Evolutionary conservation across 331 rosid genomes (phyloP).

Genomic region (Saraca asoca): DNA sequence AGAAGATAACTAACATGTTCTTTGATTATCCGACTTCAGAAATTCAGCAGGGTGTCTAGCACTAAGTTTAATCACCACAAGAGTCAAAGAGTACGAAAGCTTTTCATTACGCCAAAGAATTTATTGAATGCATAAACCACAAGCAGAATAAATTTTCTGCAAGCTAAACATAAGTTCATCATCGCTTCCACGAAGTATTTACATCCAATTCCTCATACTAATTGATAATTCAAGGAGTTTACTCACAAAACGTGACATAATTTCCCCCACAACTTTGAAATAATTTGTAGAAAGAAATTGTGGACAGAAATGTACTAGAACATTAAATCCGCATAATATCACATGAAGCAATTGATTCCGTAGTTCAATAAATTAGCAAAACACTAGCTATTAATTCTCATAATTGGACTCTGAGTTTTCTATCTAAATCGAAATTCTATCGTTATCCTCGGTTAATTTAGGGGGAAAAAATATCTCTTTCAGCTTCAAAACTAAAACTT

Average conservation of each 20-base stretch:
- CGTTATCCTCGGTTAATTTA: constrained; percentile 18
- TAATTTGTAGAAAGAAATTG: too few relatives aligned
- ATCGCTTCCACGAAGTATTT: background rate
- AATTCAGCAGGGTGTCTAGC: background rate
- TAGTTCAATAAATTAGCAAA: too few relatives aligned
- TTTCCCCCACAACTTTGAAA: too few relatives aligned
- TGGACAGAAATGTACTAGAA: too few relatives aligned
- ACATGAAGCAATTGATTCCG: too few relatives aligned
- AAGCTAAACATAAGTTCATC: background rate
- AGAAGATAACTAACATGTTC: constrained; percentile 5
- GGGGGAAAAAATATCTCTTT: background rate
- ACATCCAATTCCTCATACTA: background rate
- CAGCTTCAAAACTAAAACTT: background rate
- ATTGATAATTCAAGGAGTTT: background rate
- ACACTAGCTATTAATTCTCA: too few relatives aligned
- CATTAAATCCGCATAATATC: too few relatives aligned
- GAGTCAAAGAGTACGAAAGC: constrained; percentile 16
- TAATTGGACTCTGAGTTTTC: too few relatives aligned
- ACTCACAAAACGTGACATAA: too few relatives aligned
- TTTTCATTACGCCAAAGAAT: background rate
- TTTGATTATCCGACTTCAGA: constrained; percentile 15
- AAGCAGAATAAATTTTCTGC: constrained; percentile 1
- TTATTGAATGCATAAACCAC: background rate
- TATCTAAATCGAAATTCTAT: background rate
- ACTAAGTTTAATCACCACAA: constrained; percentile 15